Percentiles rank a stretch among this genome's conserved stretches.
Conservation (phyloP, 768 basidiomycete species). For the Macrolepiota dolichaula region DNA sequence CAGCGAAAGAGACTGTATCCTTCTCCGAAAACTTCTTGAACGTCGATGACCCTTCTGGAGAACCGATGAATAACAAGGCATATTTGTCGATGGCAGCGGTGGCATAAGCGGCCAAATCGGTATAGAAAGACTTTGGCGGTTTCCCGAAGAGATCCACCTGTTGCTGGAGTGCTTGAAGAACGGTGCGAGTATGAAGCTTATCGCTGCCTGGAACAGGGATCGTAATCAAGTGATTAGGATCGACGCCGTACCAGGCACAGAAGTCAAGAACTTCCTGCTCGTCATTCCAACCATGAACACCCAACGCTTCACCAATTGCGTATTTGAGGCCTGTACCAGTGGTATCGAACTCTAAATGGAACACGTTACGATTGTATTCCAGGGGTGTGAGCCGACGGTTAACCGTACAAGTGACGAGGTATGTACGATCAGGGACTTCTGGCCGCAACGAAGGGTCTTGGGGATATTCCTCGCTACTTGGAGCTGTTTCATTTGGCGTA, state of each 20-base stretch:
- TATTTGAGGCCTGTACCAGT: slow-evolving; percentile 92
- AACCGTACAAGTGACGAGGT: slow-evolving; percentile 89
- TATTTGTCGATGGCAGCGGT: slow-evolving; percentile 66
- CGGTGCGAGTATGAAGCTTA: slow-evolving; percentile 86
- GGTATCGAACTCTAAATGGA: slow-evolving; percentile 96
- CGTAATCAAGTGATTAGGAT: slow-evolving; percentile 75
- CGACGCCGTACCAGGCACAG: slow-evolving; percentile 88
- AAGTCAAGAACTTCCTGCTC: slow-evolving; percentile 83
- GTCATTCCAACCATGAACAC: slow-evolving; percentile 98
- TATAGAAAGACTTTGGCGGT: slow-evolving; percentile 94
- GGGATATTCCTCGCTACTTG: slow-evolving; percentile 42
- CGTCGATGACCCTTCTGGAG: slow-evolving; percentile 84
- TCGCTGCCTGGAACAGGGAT: slow-evolving; percentile 70
- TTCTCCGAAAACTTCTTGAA: slow-evolving; percentile 97
- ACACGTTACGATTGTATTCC: slow-evolving; percentile 98
- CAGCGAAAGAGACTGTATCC: slow-evolving; percentile 92
- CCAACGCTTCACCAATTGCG: slow-evolving; percentile 94
- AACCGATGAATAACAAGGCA: slow-evolving; percentile 87
- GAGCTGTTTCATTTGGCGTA: slow-evolving; percentile 40
- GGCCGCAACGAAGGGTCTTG: slow-evolving; percentile 78
- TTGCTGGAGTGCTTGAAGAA: slow-evolving; percentile 93
- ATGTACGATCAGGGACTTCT: slow-evolving; percentile 85
- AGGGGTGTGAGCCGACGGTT: slow-evolving; percentile 92
- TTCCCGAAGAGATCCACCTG: slow-evolving; percentile 95
- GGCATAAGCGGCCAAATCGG: slow-evolving; percentile 78